phyloP scores from a whole-genome alignment of 805 yeast species.

The Priceomyces melissophilus region DNA sequence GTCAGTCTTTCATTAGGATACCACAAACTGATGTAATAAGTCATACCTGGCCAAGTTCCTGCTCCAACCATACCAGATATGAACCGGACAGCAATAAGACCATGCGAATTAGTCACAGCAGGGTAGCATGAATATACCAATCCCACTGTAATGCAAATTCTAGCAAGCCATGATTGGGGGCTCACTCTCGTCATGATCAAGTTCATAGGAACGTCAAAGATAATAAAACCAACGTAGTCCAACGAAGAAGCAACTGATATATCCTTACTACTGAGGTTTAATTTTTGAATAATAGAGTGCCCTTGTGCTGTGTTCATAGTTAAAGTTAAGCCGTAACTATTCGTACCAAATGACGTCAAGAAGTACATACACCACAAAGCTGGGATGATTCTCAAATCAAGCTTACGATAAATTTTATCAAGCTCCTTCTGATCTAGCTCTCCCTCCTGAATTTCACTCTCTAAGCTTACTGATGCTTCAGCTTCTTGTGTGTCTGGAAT shows the following conservation, averaged over 20 bases:
- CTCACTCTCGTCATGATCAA: constrained; percentile 76
- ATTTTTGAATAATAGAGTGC: constrained; percentile 56
- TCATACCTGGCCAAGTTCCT: constrained; percentile 89
- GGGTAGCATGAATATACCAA: constrained; percentile 72
- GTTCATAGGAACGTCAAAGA: constrained; percentile 88
- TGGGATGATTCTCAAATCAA: constrained; percentile 73
- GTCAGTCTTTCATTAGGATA: constrained; percentile 78
- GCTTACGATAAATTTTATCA: constrained; percentile 54
- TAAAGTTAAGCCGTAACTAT: constrained; percentile 72
- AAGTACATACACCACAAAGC: constrained; percentile 80
- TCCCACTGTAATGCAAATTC: constrained; percentile 77
- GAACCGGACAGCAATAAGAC: constrained; percentile 68
- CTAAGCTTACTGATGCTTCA: too few species aligned
- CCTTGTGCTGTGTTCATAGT: constrained; percentile 68
- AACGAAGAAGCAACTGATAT: constrained; percentile 75
- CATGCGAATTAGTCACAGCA: constrained; percentile 52
- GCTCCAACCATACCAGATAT: constrained; percentile 77
- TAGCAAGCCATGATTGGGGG: constrained; percentile 81
- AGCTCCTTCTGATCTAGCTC: constrained; percentile 25
- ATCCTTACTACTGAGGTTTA: constrained; percentile 53
- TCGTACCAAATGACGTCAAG: constrained; percentile 72
- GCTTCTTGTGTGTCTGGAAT: too few species aligned
- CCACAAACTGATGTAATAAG: constrained; percentile 80
- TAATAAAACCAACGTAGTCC: constrained; percentile 76
- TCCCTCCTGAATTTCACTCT: too few species aligned